Evolutionary conservation across 495 filamentous ascomycete genomes (phyloP).

Genomic region (Penicillium soppii): DNA sequence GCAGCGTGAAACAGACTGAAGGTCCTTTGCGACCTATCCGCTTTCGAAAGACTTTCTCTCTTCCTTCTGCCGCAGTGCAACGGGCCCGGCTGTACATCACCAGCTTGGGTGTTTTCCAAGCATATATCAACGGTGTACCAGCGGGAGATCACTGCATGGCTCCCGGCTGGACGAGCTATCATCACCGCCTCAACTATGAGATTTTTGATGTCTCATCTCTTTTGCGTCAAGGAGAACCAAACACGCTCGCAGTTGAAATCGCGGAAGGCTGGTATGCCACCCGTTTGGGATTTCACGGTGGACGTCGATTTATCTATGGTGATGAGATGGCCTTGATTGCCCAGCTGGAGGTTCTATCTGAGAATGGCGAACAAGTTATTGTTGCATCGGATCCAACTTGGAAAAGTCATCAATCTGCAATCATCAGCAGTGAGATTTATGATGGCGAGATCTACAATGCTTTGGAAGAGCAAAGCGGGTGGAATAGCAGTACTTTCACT

Average conservation of each 20-base stretch:
- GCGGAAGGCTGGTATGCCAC: constrained; percentile 57
- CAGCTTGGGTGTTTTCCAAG: constrained; percentile 49
- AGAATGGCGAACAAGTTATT: constrained; percentile 16
- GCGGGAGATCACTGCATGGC: constrained; percentile 48
- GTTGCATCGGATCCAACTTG: constrained; percentile 45
- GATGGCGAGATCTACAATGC: constrained; percentile 53
- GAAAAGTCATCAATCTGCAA: constrained; percentile 37
- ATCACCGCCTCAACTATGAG: constrained; percentile 49
- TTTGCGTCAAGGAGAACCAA: constrained; percentile 30
- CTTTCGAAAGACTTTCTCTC: constrained; percentile 27
- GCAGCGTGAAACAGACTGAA: constrained; percentile 9
- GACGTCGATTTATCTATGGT: constrained; percentile 38
- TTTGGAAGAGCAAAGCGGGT: constrained; percentile 23
- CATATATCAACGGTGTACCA: constrained; percentile 45
- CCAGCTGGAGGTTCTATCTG: constrained; percentile 39
- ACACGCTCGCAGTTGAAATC: constrained; percentile 49
- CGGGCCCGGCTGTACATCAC: constrained; percentile 51
- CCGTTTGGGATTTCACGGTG: constrained; percentile 45
- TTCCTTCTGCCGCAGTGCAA: constrained; percentile 6
- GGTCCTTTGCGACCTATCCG: constrained; percentile 25
- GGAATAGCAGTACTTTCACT: constrained; percentile 16
- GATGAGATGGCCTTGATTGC: constrained; percentile 44
- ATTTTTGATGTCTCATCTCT: constrained; percentile 48
- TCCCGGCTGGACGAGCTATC: constrained; percentile 56
- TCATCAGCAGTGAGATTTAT: constrained; percentile 50